Evolutionary conservation across 2,329 filamentous ascomycete species (phyloP), one percentile per base, ranked within the genome.

Genomic region (Aspergillus fischeri): DNA sequence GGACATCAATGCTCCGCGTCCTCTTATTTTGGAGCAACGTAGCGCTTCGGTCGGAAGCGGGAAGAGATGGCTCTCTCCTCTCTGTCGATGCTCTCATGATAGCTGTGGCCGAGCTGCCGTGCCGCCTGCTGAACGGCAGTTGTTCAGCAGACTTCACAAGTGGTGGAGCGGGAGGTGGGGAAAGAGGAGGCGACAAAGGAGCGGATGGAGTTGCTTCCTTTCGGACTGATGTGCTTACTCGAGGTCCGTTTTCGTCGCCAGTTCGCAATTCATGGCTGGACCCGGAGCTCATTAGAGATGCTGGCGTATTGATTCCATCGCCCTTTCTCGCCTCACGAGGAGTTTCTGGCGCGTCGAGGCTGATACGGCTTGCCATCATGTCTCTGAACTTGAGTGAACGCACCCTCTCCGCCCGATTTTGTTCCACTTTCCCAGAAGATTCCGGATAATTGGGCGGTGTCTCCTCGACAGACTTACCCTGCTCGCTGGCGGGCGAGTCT

Each of bases 381-480:
- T 72, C 70, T 51, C 64, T 67, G 60, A 67, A 62, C 28, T 64
- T 67, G 28, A 70, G 49, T 2, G 67, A 67, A 59, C 61, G 66
- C 11, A 70, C 67, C 7, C 63, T 62, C 38, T 66, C 65, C 14
- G 62, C 63, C n/a, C 67, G 63, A 28, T 52, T 64, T 41, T 55
- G 57, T 27, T 49, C 62, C 21, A 29, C 32, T 52, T 65, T 61
- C n/a, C 61, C 59, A 10, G 59, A 42, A 20, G 62, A 51, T 6
- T 54, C 49, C 20, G 54, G 27, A 29, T 58, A 35, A n/a, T 27
- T 51, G 29, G 58, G 1, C 52, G 50, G n/a, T 28, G 48, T 45
- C 58, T 49, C 32, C 49, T 55, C 49, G 27, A 21, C 7, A 3
- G 53, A 28, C 8, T 49, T 29, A 24, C 42, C 38, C 17, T 58